Evolutionary conservation across 441 rosid species (phyloP).

Genomic region (Theobroma grandiflorum): DNA sequence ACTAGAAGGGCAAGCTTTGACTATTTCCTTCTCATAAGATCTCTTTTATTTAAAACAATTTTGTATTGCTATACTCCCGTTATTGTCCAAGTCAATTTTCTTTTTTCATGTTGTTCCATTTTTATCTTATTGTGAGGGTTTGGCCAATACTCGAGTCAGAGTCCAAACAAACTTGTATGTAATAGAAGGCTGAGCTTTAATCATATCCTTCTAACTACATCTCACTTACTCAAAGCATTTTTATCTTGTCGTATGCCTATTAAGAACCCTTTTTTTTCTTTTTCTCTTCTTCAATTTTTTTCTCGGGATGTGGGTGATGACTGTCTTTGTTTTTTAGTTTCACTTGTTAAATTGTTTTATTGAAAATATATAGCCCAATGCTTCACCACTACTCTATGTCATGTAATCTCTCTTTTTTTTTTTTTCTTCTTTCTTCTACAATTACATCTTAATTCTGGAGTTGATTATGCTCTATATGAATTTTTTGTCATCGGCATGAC

Average conservation of each 20-base stretch:
- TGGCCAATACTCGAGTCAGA: too few relatives aligned
- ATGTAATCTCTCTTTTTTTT: background rate
- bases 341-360: background rate
- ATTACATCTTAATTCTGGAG: background rate
- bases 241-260: too few relatives aligned
- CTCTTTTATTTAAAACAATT: too few relatives aligned
- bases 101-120: too few relatives aligned
- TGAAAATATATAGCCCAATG: background rate
- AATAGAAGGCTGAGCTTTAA: too few relatives aligned
- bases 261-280: background rate
- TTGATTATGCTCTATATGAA: background rate
- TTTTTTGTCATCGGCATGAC: constrained; percentile 24
- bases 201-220: background rate
- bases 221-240: background rate
- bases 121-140: too few relatives aligned
- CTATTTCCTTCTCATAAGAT: too few relatives aligned
- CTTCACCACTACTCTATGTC: background rate
- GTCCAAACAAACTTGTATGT: too few relatives aligned
- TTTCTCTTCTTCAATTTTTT: too few relatives aligned
- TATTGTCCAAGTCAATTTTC: background rate
- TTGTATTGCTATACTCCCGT: background rate
- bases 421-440: background rate
- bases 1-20: too few relatives aligned
- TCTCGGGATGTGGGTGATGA: background rate
- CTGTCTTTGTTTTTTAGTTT: background rate